Base-by-base conservation (phyloP, 2,329 filamentous ascomycete species). In the Thyridium curvatum region DNA sequence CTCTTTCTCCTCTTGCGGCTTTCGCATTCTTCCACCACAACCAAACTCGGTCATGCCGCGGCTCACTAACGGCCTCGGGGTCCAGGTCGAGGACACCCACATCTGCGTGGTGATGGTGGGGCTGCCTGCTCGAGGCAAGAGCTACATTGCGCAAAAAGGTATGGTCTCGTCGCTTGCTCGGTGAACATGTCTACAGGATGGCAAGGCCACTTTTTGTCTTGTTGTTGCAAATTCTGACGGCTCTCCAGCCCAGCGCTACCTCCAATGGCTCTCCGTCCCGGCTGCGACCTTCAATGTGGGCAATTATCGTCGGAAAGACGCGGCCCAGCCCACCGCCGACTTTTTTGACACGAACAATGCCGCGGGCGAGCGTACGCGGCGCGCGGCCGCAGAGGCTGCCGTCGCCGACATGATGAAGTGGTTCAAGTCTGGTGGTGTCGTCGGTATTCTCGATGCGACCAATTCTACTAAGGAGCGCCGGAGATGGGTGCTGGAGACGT, bases 101-200 rank as follows among this genome's bases (percentile, higher is more conserved):
- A 94, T 98, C 69, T 97, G 91, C 64, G 90, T 98, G 48, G 89
- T 98, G 54, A 97, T 98, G 93, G 93, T 98, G 44, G 93, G 93
- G 50, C 74, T 98, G 59, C 93, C 93, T 40, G 93, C 93, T 45
- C 77, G 93, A 52, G 93, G 93, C 56, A 98, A 98, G 76, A 95
- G 88, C 69, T 80, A 95, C 62, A 97, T 98, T 60, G 91, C 93
- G 51, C 89, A 94, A 57, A 96, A 96, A 78, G 89, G 90, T 93
- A 71, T 55, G 69, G 60, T 41, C 6, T 10, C 10, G 9, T 34
- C 17, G 15, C 2, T 14, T 34, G 14, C 32, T 17, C 29, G 26
- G n/a, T 26, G 21, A 26, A 26, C 6, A 26, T 6, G 21, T 10
- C 10, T 10, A 10, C 21, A 26, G 21, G 10, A 6, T 26, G 21